These are phyloP conservation scores for Aureobasidium melanogenum DNA, from an alignment of 2,329 filamentous ascomycete species.

Conservation along the genomic window DNA sequence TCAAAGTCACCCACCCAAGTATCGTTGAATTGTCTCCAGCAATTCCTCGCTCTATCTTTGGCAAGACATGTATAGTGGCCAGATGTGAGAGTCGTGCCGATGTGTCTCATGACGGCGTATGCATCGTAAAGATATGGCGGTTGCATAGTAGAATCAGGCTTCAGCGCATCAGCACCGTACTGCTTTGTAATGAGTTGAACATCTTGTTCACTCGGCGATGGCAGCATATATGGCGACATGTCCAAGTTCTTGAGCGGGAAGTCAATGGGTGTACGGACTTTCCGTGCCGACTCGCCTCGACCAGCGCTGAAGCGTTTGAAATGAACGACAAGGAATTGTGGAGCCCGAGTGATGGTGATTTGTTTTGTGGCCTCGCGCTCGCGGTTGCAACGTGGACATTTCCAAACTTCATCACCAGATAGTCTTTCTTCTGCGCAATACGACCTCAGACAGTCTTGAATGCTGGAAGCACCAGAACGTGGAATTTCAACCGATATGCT, in stretches of 20 bases:
- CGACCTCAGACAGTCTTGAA: slow-evolving; percentile 60
- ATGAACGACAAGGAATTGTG: slow-evolving; percentile 68
- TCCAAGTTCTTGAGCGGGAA: slow-evolving; percentile 68
- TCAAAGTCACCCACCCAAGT: slow-evolving; percentile 47
- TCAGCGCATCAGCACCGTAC: slow-evolving; percentile 25
- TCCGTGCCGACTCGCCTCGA: slow-evolving; percentile 46
- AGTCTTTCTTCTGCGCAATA: slow-evolving; percentile 62
- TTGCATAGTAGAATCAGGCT: slow-evolving; percentile 34
- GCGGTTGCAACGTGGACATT: slow-evolving; percentile 65
- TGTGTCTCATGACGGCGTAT: slow-evolving; percentile 75
- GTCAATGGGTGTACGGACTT: slow-evolving; percentile 61
- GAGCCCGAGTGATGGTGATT: slow-evolving; percentile 67
- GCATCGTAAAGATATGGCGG: slow-evolving; percentile 69
- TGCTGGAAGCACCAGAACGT: slow-evolving; percentile 49
- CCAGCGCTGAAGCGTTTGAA: slow-evolving; percentile 62
- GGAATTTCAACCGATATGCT: slow-evolving; percentile 63
- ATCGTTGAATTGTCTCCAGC: slow-evolving; percentile 56
- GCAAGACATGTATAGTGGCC: slow-evolving; percentile 73
- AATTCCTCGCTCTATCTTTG: slow-evolving; percentile 40
- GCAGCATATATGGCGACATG: slow-evolving; percentile 51
- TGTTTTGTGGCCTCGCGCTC: slow-evolving; percentile 60
- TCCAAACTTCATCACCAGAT: slow-evolving; percentile 58
- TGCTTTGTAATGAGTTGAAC: slow-evolving; percentile 24
- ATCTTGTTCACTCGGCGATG: slow-evolving; percentile 31
- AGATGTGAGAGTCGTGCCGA: slow-evolving; percentile 55